Base-by-base conservation (phyloP, 106 monocot genomes). In the Alisma plantagoaquatica region DNA sequence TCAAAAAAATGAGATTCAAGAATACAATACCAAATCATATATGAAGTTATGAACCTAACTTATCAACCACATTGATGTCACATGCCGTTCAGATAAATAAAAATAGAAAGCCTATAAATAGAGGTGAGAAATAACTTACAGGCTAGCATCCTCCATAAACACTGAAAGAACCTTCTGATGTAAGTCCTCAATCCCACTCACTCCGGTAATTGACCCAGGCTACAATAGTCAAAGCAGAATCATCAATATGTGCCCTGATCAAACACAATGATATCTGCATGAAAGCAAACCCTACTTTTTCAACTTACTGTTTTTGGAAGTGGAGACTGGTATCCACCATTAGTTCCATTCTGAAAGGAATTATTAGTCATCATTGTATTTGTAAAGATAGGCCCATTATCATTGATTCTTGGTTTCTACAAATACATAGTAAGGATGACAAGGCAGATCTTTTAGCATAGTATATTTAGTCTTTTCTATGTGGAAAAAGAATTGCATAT, bases 261-360 rank as follows among this genome's bases (percentile, higher is more conserved):
- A 27, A n/a, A 20, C 26, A 14, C 6, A 30, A 29, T 21, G 23
- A 5, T 55, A 19, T 14, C 18, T 31, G 12, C 20, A 19, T 8
- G 12, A 21, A 54, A 55, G 35, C n/a, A 20, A 22, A 55, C n/a
- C n/a, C n/a, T n/a, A n/a, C n/a, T n/a, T n/a, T 18, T 50, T 33
- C 12, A 1, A 31, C 31, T 21, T 33, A 55, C 54, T 55, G 31
- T n/a, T 33, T 55, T 55, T 55, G 54, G 35, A 55, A 33, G 33
- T 33, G 54, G n/a, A 55, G 54, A 18, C 23, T 55, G 41, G 12
- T 41, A 35, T 33, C 23, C 20, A 6, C 19, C 31, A 31, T 33
- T 55, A 15, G 31, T 23, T 33, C 10, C 31, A 57, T 43, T 22
- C 25, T 57, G 41, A 19, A 20, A 33, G 23, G 54, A 35, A 19